Percentiles rank a stretch among this genome's conserved stretches.
Conservation (phyloP, 495 filamentous ascomycete genomes). For the Xylaria castorea region DNA sequence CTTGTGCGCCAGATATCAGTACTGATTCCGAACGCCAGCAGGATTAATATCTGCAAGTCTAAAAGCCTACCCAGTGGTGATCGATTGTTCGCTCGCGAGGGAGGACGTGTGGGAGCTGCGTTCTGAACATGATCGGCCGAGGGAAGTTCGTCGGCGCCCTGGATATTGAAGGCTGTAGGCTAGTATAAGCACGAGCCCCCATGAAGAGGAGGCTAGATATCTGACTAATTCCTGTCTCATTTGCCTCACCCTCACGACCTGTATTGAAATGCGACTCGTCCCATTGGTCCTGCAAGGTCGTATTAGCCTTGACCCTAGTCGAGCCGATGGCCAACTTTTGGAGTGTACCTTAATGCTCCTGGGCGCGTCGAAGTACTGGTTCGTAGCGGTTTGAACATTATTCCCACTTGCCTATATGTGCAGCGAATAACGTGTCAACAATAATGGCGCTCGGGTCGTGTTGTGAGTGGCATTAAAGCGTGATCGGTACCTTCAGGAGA, state of each 20-base stretch:
- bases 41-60: constrained; percentile 44
- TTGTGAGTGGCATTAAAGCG: background rate
- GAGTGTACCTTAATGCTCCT: constrained; percentile 44
- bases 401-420: constrained; percentile 49
- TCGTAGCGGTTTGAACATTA: constrained; percentile 50
- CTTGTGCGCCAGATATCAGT: constrained; percentile 39
- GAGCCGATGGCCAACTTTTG: background rate
- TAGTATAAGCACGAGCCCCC: constrained; percentile 25
- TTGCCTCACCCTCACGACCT: constrained; percentile 51
- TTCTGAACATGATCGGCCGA: constrained; percentile 41
- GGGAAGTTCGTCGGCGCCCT: constrained; percentile 59
- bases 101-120: constrained; percentile 71
- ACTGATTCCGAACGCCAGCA: constrained; percentile 34
- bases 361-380: constrained; percentile 53
- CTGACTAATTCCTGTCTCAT: constrained; percentile 43
- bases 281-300: constrained; percentile 50
- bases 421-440: constrained; percentile 15
- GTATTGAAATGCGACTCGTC: constrained; percentile 54
- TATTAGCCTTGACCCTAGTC: constrained; percentile 30
- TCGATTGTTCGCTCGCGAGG: constrained; percentile 66
- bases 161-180: constrained; percentile 61
- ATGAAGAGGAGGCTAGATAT: constrained; percentile 11
- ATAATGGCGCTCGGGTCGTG: background rate
- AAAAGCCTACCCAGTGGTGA: constrained; percentile 52
- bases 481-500: constrained; percentile 47